Evolutionary conservation across 306 rosid species (phyloP).

Genomic region (Cicer yamashitae): DNA sequence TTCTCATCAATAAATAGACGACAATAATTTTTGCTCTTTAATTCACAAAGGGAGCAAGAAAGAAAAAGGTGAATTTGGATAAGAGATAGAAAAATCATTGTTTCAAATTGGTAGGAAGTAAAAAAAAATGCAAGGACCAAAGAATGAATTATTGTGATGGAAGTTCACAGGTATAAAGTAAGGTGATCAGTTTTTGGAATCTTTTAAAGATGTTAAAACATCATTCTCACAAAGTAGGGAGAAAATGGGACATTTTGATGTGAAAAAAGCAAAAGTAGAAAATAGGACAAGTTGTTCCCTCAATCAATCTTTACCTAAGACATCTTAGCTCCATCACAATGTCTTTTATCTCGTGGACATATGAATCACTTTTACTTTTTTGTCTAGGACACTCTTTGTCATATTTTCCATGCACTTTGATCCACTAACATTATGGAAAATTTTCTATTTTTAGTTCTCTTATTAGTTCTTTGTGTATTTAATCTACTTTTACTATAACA

Average conservation of each 20-base stretch:
- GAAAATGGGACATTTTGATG: slow-evolving; percentile 42
- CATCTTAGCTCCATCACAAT: slow-evolving; percentile 51
- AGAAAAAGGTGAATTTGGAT: slow-evolving; percentile 36
- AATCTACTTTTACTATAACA: slow-evolving; percentile 2
- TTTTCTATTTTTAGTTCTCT: background rate
- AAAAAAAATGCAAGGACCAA: slow-evolving; percentile 51
- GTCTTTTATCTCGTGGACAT: slow-evolving; percentile 60
- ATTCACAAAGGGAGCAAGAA: slow-evolving; percentile 14
- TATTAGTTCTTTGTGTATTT: background rate
- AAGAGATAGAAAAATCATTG: slow-evolving; percentile 41
- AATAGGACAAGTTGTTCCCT: slow-evolving; percentile 73
- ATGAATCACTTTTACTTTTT: slow-evolving; percentile 54
- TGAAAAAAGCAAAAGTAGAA: slow-evolving; percentile 49
- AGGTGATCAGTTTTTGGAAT: slow-evolving; percentile 49
- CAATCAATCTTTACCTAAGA: slow-evolving; percentile 48
- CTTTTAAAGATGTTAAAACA: slow-evolving; percentile 62
- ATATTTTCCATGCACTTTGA: slow-evolving; percentile 37
- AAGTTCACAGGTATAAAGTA: slow-evolving; percentile 52
- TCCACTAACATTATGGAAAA: background rate
- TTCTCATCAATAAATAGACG: no score
- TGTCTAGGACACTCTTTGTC: slow-evolving; percentile 50
- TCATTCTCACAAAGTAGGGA: slow-evolving; percentile 52
- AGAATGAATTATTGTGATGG: slow-evolving; percentile 57
- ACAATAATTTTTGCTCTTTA: background rate
- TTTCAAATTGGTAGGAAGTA: slow-evolving; percentile 47